These are phyloP conservation scores for Psophocarpus tetragonolobus DNA, from an alignment of 306 rosid genomes.

Conservation along the genomic window DNA sequence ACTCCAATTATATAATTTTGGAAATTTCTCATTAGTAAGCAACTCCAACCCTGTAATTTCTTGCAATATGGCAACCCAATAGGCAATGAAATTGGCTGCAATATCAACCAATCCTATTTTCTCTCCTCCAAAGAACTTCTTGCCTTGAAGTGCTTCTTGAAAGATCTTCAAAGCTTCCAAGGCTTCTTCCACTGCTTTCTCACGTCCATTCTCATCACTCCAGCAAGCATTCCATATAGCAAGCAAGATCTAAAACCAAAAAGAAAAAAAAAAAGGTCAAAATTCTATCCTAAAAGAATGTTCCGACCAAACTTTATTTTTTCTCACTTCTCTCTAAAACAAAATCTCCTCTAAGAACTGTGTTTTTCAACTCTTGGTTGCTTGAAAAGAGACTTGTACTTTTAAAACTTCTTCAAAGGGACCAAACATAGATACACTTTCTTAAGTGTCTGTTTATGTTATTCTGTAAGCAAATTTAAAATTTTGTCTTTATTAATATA, in stretches of 20 bases:
- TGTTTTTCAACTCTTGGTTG: neutral
- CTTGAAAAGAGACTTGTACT: neutral
- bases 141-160: constrained; percentile 48
- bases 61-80: constrained; percentile 54
- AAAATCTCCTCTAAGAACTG: neutral
- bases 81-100: constrained; percentile 50
- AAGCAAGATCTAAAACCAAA: constrained; percentile 47
- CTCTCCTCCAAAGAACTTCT: constrained; percentile 62
- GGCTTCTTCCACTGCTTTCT: constrained; percentile 53
- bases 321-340: neutral
- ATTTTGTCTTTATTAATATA: no score
- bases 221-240: constrained; percentile 54
- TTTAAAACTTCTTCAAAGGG: neutral
- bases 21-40: constrained; percentile 48
- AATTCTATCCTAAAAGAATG: neutral
- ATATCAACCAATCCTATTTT: constrained; percentile 52
- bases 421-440: neutral
- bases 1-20: constrained; percentile 55
- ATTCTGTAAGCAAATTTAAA: neutral
- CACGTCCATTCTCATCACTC: constrained; percentile 49
- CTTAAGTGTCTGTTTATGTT: neutral
- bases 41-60: constrained; percentile 53
- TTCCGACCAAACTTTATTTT: neutral
- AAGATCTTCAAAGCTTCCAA: constrained; percentile 48
- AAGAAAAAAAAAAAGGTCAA: neutral